Evolutionary conservation across 495 filamentous ascomycete species (phyloP), one percentile per base, ranked within the genome.

Genomic region (Beverwykella pulmonaria): DNA sequence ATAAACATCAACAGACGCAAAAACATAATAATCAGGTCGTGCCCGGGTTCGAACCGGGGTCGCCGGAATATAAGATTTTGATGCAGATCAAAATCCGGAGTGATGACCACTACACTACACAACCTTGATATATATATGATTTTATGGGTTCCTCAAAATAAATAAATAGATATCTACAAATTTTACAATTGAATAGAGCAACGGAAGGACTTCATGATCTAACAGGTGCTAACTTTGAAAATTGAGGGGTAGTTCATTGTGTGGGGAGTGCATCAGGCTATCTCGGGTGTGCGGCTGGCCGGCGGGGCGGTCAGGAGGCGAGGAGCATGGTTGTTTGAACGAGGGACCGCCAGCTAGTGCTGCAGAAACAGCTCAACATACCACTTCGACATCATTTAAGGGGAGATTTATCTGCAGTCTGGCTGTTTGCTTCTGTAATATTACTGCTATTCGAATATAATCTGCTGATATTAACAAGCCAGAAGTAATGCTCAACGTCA

Each of bases 31-130:
- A 29, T 12, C 20, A 60, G 57, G 57, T 60, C 57, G 57, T 61
- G 59, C 59, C 59, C 59, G 59, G 59, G 59, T 26, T 67, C 63
- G 63, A 67, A 67, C 63, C 63, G 63, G 63, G 63, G 63, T 67
- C 47, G 63, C 63, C 30, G 63, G 63, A 67, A 67, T 14, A 30
- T 19, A n/a, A 10, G 39, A 44, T 55, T 59, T 32, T 60, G 55
- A 63, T 26, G 30, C 39, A 39, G 53, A 67, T 67, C 63, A 67
- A 67, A 67, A 67, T 67, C 63, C 63, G 30, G 63, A 67, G 63
- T 67, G 63, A 44, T 67, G 41, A 67, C 63, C 63, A 67, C 63
- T 67, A 67, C 63, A 67, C 63, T 67, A 67, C 63, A 67, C 27
- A 67, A 67, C 63, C 63, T 53, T 19, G 39, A 10, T 49, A 17